These are phyloP conservation scores for Oryza brachyantha DNA, from an alignment of 176 grass and related monocot species.

Conservation along the genomic window DNA sequence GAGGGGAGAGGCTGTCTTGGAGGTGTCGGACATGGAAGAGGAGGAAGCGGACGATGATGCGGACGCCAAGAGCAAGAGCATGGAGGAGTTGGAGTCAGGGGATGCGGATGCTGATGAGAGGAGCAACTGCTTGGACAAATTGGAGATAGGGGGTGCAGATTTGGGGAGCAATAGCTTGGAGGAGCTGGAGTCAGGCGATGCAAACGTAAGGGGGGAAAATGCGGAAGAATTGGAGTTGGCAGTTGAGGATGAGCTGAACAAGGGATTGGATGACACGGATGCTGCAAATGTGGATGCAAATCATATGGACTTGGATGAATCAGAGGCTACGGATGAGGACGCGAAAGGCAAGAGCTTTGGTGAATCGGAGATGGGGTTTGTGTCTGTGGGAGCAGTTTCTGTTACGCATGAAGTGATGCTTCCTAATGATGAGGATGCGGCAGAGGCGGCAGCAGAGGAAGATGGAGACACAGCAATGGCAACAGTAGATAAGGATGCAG, in stretches of 20 bases:
- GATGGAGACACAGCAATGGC: not conserved
- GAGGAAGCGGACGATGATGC: slow-evolving; percentile 45
- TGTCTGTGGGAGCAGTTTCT: not conserved
- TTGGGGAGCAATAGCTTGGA: slow-evolving; percentile 33
- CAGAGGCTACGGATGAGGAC: not conserved
- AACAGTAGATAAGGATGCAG: slow-evolving; percentile 23
- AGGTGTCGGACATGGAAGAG: slow-evolving; percentile 40
- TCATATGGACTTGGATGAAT: slow-evolving; percentile 19
- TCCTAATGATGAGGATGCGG: not conserved
- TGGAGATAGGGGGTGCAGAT: not conserved
- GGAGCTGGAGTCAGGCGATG: slow-evolving; percentile 7
- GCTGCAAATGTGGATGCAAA: slow-evolving; percentile 12
- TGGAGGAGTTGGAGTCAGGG: slow-evolving; percentile 8
- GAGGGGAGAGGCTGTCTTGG: slow-evolving; percentile 34
- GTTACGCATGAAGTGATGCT: not conserved
- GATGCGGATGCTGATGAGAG: slow-evolving; percentile 28
- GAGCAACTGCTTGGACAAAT: slow-evolving; percentile 31
- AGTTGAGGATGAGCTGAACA: not conserved
- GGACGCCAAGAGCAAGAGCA: slow-evolving; percentile 20
- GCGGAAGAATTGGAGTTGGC: slow-evolving; percentile 9
- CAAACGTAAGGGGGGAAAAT: slow-evolving; percentile 19
- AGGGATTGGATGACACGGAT: not conserved
- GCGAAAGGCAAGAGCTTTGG: not conserved
- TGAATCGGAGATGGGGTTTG: slow-evolving; percentile 13
- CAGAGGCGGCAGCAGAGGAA: not conserved